Conservation (phyloP, 2,329 filamentous ascomycete genomes). For the Penicillium sp. region DNA sequence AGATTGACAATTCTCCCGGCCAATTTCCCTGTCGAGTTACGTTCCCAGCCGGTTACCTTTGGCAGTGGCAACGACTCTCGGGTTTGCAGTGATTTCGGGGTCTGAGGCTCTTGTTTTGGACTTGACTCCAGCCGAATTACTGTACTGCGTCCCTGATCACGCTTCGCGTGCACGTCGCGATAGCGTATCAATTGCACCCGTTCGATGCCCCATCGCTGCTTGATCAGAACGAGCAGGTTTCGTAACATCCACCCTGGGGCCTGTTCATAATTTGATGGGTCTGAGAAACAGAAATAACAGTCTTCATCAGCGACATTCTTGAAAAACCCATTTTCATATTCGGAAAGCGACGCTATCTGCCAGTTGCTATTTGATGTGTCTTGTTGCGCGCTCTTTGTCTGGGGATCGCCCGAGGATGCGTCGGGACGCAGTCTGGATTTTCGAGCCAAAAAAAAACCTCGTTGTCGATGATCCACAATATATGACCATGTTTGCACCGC, state of each 20-base stretch:
- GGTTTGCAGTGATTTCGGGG: slow-evolving; percentile 9
- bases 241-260: slow-evolving; percentile 91
- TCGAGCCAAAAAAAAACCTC: slow-evolving; percentile 95
- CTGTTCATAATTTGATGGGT: slow-evolving; percentile 84
- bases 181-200: slow-evolving; percentile 86
- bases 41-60: slow-evolving; percentile 94
- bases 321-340: slow-evolving; percentile 88
- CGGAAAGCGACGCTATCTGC: slow-evolving; percentile 71
- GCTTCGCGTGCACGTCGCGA: slow-evolving; percentile 72
- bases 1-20: slow-evolving; percentile 75
- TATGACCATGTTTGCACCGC: slow-evolving; percentile 85
- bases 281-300: slow-evolving; percentile 80
- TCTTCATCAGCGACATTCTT: slow-evolving; percentile 67
- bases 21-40: slow-evolving; percentile 74
- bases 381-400: background rate
- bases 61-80: slow-evolving; percentile 54
- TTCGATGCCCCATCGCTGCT: slow-evolving; percentile 73
- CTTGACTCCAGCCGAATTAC: slow-evolving; percentile 62
- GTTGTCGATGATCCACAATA: slow-evolving; percentile 74
- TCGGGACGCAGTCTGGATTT: slow-evolving; percentile 13
- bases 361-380: slow-evolving; percentile 47
- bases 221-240: slow-evolving; percentile 81
- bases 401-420: background rate
- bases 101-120: slow-evolving; percentile 29
- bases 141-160: slow-evolving; percentile 78